A percentile compares a stretch with the other conserved stretches of the same genome.
Conservation (phyloP, 768 basidiomycete genomes). For the Russula abietina region DNA sequence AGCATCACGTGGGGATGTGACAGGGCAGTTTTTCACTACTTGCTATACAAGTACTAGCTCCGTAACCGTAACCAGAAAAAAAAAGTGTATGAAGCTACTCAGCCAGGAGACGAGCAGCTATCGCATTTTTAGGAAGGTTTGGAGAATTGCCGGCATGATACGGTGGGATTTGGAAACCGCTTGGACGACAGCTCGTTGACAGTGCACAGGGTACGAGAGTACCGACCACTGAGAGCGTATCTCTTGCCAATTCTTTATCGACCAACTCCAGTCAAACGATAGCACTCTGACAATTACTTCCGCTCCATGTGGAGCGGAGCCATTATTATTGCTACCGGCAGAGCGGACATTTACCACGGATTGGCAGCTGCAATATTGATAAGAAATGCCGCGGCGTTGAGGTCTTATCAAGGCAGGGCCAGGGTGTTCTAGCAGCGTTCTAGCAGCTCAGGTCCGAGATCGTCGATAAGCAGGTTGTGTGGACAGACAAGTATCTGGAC, state of each 20-base stretch:
- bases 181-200: background rate
- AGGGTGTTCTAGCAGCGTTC: background rate
- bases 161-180: background rate
- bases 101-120: background rate
- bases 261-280: background rate
- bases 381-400: background rate
- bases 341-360: too few species aligned
- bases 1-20: background rate
- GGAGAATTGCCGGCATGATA: background rate
- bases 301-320: constrained; percentile 1
- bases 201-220: background rate
- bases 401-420: background rate
- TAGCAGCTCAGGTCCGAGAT: background rate
- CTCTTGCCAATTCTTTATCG: background rate
- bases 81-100: background rate
- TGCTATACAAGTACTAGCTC: background rate
- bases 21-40: background rate
- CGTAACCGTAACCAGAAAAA: background rate
- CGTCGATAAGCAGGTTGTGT: background rate
- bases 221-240: background rate
- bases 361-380: background rate
- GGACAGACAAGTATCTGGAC: too few species aligned
- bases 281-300: background rate
- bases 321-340: constrained; percentile 6
- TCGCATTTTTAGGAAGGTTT: background rate